A percentile compares a stretch with the other conserved stretches of the same genome.
Conservation (phyloP, 2,329 filamentous ascomycete genomes). For the Thelonectria blattea region DNA sequence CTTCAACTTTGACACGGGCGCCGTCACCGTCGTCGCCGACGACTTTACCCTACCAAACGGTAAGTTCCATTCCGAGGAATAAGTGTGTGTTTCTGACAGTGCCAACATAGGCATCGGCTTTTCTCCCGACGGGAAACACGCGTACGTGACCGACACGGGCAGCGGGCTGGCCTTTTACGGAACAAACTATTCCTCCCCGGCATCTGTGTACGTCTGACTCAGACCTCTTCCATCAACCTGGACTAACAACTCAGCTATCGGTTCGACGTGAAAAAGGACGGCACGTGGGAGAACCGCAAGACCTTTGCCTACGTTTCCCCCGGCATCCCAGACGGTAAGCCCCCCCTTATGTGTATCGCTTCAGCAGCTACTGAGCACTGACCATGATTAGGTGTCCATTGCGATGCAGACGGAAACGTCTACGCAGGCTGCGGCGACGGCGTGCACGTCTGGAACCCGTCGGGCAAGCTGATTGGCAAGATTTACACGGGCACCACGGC, state of each 20-base stretch:
- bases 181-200: constrained; percentile 47
- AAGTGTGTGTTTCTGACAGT: background rate
- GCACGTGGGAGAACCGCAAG: constrained; percentile 54
- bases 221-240: constrained; percentile 43
- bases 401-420: constrained; percentile 61
- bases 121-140: constrained; percentile 56
- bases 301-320: constrained; percentile 62
- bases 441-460: constrained; percentile 54
- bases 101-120: constrained; percentile 59
- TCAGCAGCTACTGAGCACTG: too few relatives aligned
- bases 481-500: constrained; percentile 55
- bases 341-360: too few relatives aligned
- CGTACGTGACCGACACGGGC: constrained; percentile 65
- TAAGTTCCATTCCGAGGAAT: constrained; percentile 11
- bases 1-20: constrained; percentile 55
- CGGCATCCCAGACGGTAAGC: constrained; percentile 64
- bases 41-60: constrained; percentile 62
- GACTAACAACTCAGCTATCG: background rate
- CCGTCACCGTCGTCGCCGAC: constrained; percentile 62
- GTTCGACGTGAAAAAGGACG: constrained; percentile 52
- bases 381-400: constrained; percentile 55
- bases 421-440: constrained; percentile 58
- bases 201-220: constrained; percentile 46
- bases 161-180: constrained; percentile 50
- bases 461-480: constrained; percentile 59